Conservation (phyloP, 495 filamentous ascomycete species). For the Aspergillus ostianus region DNA sequence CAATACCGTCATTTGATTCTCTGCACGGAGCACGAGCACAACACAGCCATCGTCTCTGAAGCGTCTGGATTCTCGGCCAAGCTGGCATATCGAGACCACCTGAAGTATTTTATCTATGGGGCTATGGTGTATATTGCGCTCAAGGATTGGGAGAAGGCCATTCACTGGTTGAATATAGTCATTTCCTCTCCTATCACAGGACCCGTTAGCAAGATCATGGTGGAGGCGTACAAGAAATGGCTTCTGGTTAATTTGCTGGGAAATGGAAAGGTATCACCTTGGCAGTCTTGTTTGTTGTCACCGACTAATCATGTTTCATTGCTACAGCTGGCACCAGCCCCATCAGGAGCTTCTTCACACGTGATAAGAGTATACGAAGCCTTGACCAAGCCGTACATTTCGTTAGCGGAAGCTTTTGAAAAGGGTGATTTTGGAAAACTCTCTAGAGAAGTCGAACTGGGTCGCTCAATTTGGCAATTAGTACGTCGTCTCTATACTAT, state of each 20-base stretch:
- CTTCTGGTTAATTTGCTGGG: slow-evolving; percentile 72
- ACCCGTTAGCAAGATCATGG: slow-evolving; percentile 70
- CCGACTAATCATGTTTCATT: background rate
- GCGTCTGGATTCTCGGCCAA: slow-evolving; percentile 56
- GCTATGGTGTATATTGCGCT: slow-evolving; percentile 75
- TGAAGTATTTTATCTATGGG: slow-evolving; percentile 77
- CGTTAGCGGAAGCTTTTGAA: slow-evolving; percentile 67
- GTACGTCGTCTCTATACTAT: slow-evolving; percentile 40
- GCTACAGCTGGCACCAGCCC: slow-evolving; percentile 35
- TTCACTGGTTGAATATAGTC: slow-evolving; percentile 66
- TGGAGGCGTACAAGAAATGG: slow-evolving; percentile 94
- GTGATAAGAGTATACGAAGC: slow-evolving; percentile 57
- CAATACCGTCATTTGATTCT: slow-evolving; percentile 19
- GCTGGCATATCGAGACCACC: slow-evolving; percentile 56
- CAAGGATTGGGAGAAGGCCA: slow-evolving; percentile 69
- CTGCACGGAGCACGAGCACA: slow-evolving; percentile 32
- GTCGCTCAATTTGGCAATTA: slow-evolving; percentile 55
- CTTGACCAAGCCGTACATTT: slow-evolving; percentile 67
- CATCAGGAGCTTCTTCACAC: slow-evolving; percentile 43
- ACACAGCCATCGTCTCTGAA: slow-evolving; percentile 52
- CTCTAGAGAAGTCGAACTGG: slow-evolving; percentile 55
- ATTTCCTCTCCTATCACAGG: slow-evolving; percentile 61
- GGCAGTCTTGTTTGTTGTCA: slow-evolving; percentile 4
- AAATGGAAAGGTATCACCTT: slow-evolving; percentile 61
- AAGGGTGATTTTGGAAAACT: slow-evolving; percentile 54